phyloP scores from a whole-genome alignment of 1,284 basidiomycete species.

The Moesziomyces parantarcticus region DNA sequence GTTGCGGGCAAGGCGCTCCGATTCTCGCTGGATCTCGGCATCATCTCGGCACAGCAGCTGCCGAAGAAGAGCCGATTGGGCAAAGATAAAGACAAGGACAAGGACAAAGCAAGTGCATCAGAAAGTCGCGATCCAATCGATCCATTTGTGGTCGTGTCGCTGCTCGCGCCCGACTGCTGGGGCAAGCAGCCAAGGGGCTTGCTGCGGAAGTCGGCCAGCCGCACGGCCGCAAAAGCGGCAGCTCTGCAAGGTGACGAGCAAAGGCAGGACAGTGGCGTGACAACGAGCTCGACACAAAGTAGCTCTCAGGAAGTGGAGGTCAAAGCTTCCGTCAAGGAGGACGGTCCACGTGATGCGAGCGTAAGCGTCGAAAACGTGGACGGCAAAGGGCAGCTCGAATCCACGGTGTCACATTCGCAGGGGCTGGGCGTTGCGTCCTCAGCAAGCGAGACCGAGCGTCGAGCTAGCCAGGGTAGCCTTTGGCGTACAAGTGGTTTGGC shows the following conservation, averaged over 20 bases:
- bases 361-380: too few species aligned
- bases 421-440: too few species aligned
- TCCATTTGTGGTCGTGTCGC: constrained; percentile 55
- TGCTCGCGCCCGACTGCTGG: constrained; percentile 53
- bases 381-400: too few species aligned
- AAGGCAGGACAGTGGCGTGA: too few species aligned
- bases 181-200: constrained; percentile 48
- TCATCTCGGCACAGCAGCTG: constrained; percentile 93
- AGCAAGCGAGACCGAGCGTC: too few species aligned
- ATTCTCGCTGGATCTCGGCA: constrained; percentile 55
- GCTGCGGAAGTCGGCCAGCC: constrained; percentile 14
- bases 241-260: neutral
- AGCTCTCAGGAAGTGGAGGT: too few species aligned
- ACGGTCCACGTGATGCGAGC: too few species aligned
- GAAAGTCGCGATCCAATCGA: constrained; percentile 49
- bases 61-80: constrained; percentile 70
- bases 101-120: constrained; percentile 1
- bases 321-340: too few species aligned
- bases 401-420: too few species aligned
- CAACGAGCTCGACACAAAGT: too few species aligned
- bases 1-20: constrained; percentile 28
- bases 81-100: constrained; percentile 49
- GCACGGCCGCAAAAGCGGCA: neutral
- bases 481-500: neutral
- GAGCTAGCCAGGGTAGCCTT: neutral